A percentile compares a stretch with the other conserved stretches of the same genome.
These are phyloP conservation scores for Malus hybrid DNA, from an alignment of 331 rosid species.

Conservation along the genomic window DNA sequence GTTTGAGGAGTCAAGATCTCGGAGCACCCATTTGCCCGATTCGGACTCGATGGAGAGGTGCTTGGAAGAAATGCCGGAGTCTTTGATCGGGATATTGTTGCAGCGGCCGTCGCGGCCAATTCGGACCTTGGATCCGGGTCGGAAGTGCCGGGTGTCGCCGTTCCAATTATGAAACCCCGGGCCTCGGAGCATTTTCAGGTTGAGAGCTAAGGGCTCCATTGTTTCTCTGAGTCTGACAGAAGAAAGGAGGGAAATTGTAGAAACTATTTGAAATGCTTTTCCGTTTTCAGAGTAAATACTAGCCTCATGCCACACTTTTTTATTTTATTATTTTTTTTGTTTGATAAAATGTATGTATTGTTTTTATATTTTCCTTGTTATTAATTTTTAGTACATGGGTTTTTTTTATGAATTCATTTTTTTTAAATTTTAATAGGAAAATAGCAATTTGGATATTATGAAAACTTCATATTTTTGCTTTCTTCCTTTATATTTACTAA, in stretches of 20 bases:
- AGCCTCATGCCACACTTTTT: too few species aligned
- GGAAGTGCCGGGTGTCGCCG: slow-evolving; percentile 43
- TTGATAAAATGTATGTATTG: too few species aligned
- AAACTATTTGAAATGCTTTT: background rate
- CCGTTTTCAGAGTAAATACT: background rate
- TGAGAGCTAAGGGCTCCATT: slow-evolving; percentile 35
- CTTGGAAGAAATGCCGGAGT: slow-evolving; percentile 64
- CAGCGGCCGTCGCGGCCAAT: slow-evolving; percentile 58
- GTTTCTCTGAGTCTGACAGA: background rate
- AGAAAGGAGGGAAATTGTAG: background rate
- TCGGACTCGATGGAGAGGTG: slow-evolving; percentile 45
- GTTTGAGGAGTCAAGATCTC: slow-evolving; percentile 71
- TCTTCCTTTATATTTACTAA: too few species aligned
- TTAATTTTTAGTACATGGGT: too few species aligned
- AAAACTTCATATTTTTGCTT: too few species aligned
- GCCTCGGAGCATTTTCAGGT: slow-evolving; percentile 40
- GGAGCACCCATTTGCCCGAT: slow-evolving; percentile 46
- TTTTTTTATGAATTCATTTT: too few species aligned
- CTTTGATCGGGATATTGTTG: slow-evolving; percentile 59
- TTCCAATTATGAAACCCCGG: slow-evolving; percentile 23
- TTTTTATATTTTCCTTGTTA: too few species aligned
- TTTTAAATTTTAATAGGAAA: too few species aligned
- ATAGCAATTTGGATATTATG: too few species aligned
- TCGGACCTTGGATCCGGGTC: slow-evolving; percentile 25
- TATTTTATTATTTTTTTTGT: too few species aligned